These are phyloP conservation scores for Hypoxylon sp. DNA, from an alignment of 2,329 filamentous ascomycete genomes.

Conservation along the genomic window DNA sequence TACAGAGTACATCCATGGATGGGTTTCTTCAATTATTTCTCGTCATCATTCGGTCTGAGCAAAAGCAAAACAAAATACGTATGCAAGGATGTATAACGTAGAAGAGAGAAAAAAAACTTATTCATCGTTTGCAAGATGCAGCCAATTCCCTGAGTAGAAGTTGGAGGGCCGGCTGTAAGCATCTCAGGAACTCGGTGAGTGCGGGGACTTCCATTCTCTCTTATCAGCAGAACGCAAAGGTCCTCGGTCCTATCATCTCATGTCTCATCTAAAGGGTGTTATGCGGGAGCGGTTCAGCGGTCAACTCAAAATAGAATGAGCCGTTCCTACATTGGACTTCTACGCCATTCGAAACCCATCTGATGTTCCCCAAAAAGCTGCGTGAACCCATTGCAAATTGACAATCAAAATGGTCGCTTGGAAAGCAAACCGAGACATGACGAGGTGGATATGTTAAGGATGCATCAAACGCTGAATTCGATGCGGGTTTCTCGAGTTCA, in stretches of 20 bases:
- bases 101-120: not conserved
- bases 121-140: not conserved
- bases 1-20: not conserved
- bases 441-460: constrained; percentile 7
- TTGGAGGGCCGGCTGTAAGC: constrained; percentile 12
- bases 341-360: constrained; percentile 8
- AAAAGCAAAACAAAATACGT: constrained; percentile 5
- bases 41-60: not conserved
- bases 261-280: not conserved
- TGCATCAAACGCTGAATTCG: constrained; percentile 13
- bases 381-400: constrained; percentile 15
- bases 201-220: not conserved
- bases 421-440: constrained; percentile 1
- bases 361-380: constrained; percentile 4
- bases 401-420: constrained; percentile 12
- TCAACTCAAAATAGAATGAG: constrained; percentile 10
- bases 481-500: constrained; percentile 13
- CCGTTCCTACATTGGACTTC: constrained; percentile 18
- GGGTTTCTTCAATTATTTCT: not conserved
- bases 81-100: constrained; percentile 1
- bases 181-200: constrained; percentile 17
- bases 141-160: not conserved
- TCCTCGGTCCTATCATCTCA: constrained; percentile 4
- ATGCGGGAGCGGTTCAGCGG: not conserved
- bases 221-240: not conserved